Base-by-base conservation (phyloP, 192 early-diverging fungal species). In the Gamsiella multidivaricata region DNA sequence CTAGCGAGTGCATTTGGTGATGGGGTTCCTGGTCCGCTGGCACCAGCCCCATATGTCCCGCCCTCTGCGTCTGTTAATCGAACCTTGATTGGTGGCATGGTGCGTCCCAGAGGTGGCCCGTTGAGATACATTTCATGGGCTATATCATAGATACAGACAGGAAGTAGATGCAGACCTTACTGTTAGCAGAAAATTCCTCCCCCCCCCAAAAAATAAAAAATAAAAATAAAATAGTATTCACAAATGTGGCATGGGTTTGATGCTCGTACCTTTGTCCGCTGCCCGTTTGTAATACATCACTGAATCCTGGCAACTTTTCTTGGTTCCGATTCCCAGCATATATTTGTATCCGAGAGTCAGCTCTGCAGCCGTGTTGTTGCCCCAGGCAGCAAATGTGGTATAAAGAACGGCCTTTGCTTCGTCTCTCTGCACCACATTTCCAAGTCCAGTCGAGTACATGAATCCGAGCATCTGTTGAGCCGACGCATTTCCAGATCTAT, bases 381-480 rank as follows among this genome's bases (percentile, higher is more conserved):
- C 89, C 26, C 87, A 65, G 2, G 95, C 94, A 2, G 96, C 94
- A 84, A 97, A 91, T 18, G 90, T 91, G 56, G 84, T 61, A 33
- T 70, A 66, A 18, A 76, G 49, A 14, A 70, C 45, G 32, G 91
- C 91, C 60, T 89, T 89, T 22, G 90, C 87, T 69, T 94, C 91
- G 71, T 94, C 86, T 12, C 92, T 46, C 53, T 84, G 60, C 9
- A 89, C 88, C 12, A 71, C 80, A 58, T 83, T 62, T 6, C 96
- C 95, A 52, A 98, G 60, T 1, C 95, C 96, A 0, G 96, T 96
- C 14, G 96, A 91, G 79, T 97, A 92, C 79, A 96, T 89, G 52
- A 96, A 88, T 15, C 96, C 97, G 6, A 97, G 78, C 85, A 93
- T 93, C 29, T 96, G 91, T 69, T 96, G 97, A 17, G 93, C 96